These are phyloP conservation scores for Fusarium sp. DNA, from an alignment of 2,329 filamentous ascomycete species.

Conservation along the genomic window DNA sequence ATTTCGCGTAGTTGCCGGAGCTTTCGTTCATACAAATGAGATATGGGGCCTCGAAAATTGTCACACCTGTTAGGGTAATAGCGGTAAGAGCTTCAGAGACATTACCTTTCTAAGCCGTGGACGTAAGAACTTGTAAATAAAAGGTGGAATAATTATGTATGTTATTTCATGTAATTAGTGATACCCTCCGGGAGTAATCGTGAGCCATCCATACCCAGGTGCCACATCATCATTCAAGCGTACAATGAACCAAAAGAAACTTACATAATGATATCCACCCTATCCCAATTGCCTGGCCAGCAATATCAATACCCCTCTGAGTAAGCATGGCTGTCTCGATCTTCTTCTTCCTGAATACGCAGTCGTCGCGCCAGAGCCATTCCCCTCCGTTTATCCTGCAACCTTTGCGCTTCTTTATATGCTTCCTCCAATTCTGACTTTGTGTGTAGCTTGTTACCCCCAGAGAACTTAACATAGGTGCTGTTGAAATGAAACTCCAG, in stretches of 20 bases:
- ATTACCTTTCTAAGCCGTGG: too few relatives aligned
- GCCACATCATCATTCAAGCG: fast-evolving
- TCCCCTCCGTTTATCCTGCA: neutral
- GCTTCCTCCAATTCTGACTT: neutral
- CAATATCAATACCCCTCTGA: fast-evolving
- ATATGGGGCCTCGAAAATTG: too few relatives aligned
- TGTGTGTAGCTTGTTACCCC: neutral
- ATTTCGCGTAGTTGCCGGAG: too few relatives aligned
- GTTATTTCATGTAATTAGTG: neutral
- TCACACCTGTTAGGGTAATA: too few relatives aligned
- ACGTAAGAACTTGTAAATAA: too few relatives aligned
- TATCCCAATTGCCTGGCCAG: fast-evolving
- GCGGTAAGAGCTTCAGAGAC: fast-evolving
- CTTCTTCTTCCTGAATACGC: neutral
- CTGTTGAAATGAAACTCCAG: neutral
- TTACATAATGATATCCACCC: fast-evolving
- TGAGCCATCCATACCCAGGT: fast-evolving
- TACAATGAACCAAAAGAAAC: fast-evolving
- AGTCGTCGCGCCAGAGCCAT: neutral
- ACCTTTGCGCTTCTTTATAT: neutral
- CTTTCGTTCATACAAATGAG: too few relatives aligned
- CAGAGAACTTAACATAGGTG: neutral
- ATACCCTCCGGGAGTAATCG: neutral
- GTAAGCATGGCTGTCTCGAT: fast-evolving
- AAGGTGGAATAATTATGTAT: too few relatives aligned